phyloP scores from a whole-genome alignment of 2,329 filamentous ascomycete species.

The Calycina marina region DNA sequence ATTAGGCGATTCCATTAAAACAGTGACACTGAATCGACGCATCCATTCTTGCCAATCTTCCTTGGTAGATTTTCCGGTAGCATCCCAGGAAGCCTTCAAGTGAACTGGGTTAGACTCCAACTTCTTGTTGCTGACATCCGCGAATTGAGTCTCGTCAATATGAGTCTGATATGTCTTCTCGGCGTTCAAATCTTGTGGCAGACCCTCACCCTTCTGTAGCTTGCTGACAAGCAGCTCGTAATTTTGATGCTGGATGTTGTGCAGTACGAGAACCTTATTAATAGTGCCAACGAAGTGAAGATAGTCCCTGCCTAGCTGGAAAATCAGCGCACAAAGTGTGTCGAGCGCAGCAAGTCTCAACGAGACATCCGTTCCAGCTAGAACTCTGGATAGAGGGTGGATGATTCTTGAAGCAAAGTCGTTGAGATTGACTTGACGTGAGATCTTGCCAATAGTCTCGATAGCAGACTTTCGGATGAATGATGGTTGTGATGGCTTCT shows the following conservation, averaged over 20 bases:
- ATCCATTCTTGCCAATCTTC: conserved; percentile 99
- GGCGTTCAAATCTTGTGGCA: conserved; percentile 89
- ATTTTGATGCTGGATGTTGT: conserved; percentile 77
- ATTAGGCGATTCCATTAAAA: conserved; percentile 89
- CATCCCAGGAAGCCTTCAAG: conserved; percentile 93
- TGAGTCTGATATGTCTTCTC: conserved; percentile 68
- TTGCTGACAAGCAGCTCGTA: conserved; percentile 89
- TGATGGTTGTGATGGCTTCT: conserved; percentile 68
- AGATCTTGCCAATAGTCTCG: conserved; percentile 87
- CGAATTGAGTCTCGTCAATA: conserved; percentile 64
- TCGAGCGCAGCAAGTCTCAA: conserved; percentile 77
- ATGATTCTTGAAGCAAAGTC: conserved; percentile 96
- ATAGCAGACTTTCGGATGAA: conserved; percentile 79
- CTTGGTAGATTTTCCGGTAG: conserved; percentile 87
- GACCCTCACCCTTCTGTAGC: conserved; percentile 79
- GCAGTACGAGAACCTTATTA: conserved; percentile 66
- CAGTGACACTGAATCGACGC: conserved; percentile 84
- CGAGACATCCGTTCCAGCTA: conserved; percentile 56
- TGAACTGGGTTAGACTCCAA: conserved; percentile 96
- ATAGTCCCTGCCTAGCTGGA: conserved; percentile 91
- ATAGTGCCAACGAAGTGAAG: conserved; percentile 87
- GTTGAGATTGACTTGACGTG: conserved; percentile 90
- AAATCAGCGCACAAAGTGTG: conserved; percentile 86
- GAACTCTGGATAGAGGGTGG: conserved; percentile 74
- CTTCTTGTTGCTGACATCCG: conserved; percentile 83